A percentile compares a stretch with the other conserved stretches of the same genome.
Conservation (phyloP, 2,329 filamentous ascomycete species). For the Penicillium digitatum region DNA sequence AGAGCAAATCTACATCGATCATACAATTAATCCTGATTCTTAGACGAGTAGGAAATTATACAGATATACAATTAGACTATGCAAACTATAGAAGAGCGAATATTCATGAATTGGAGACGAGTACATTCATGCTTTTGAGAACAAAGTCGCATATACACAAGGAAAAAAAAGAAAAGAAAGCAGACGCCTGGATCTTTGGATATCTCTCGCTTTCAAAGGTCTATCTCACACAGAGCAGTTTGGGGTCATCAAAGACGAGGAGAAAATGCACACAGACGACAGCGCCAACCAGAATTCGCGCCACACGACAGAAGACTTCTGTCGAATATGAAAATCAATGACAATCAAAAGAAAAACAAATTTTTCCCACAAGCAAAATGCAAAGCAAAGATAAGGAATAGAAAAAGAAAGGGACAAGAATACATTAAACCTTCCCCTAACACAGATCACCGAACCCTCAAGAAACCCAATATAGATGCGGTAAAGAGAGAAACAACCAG, state of each 20-base stretch:
- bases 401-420: slow-evolving; percentile 24
- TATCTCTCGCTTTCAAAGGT: slow-evolving; percentile 41
- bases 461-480: slow-evolving; percentile 20
- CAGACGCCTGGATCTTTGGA: slow-evolving; percentile 37
- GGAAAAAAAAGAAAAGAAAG: slow-evolving; percentile 12
- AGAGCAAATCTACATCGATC: neutral
- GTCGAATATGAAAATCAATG: slow-evolving; percentile 7
- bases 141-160: slow-evolving; percentile 17
- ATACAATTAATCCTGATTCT: neutral
- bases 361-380: slow-evolving; percentile 13
- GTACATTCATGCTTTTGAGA: slow-evolving; percentile 17
- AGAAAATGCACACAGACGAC: slow-evolving; percentile 31
- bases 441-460: slow-evolving; percentile 23
- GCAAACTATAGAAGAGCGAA: slow-evolving; percentile 3
- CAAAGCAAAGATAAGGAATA: slow-evolving; percentile 10
- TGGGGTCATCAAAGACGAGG: slow-evolving; percentile 26
- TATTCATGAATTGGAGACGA: slow-evolving; percentile 11
- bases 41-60: neutral
- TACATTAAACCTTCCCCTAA: slow-evolving; percentile 23
- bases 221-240: slow-evolving; percentile 38
- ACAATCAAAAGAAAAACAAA: slow-evolving; percentile 12
- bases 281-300: slow-evolving; percentile 37
- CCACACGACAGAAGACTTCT: slow-evolving; percentile 31
- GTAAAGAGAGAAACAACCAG: slow-evolving; percentile 16
- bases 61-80: neutral